Base-by-base conservation (phyloP, 805 yeast species). In the Saccharomycopsis oosterbeekiorum region DNA sequence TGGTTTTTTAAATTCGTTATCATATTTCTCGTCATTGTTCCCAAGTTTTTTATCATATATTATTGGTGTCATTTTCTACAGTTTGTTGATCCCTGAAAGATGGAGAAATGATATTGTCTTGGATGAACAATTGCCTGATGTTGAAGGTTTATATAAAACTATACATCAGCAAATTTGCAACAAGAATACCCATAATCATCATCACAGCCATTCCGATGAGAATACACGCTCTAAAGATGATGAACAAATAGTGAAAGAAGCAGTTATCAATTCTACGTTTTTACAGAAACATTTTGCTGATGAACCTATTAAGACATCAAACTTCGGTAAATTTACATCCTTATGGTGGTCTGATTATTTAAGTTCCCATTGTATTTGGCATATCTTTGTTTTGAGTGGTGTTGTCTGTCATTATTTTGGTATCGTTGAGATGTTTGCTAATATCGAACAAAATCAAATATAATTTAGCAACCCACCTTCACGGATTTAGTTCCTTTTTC, bases 361-460 rank as follows among this genome's bases (percentile, higher is more conserved):
- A 34, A 80, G 84, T 51, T 89, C 97, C 42, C 99, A 93, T 72
- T 92, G 91, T 68, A 76, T 93, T 37, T 93, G 99, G 99, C 99
- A 93, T 74, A 71, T 90, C 12, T 89, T 88, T 70, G 99, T 94
- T 37, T 80, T 94, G 17, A 78, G 88, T 29, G 99, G 99, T 1
- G 84, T 90, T n/a, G 72, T 88, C 51, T 96, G 96, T 39, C 98
- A 93, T 72, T 94, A 92, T 73, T 77, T 78, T 60, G 93, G 96
- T 14, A 76, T 90, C 43, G 75, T 89, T 64, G 84, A 82, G 61
- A 85, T 92, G 88, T 85, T 85, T 50, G 56, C 59, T 4, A 56
- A 47, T 34, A 56, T 64, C 21, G 63, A 60, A 34, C 34, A 24
- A 5, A 47, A 47, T 47, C 53, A 47, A 21, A 19, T 47, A 12